Conservation (phyloP, 2,329 filamentous ascomycete species). For the Clarireedia hainanense region DNA sequence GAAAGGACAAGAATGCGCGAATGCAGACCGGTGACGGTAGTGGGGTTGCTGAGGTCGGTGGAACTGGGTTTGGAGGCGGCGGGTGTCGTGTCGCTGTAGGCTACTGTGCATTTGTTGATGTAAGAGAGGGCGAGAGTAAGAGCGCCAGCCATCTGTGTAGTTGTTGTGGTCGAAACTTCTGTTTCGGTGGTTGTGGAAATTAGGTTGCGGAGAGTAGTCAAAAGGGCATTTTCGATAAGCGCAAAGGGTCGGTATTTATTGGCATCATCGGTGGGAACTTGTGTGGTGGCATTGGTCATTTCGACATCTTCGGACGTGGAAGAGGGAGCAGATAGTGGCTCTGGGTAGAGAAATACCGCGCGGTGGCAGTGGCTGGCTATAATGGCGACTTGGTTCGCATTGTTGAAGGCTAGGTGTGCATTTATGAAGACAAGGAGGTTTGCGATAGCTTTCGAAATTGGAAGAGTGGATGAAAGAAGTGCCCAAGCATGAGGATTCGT, state of each 20-base stretch:
- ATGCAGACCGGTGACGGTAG: conserved; percentile 46
- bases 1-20: conserved; percentile 84
- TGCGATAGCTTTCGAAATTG: conserved; percentile 77
- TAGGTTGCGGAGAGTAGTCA: conserved; percentile 65
- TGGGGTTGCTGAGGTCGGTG: conserved; percentile 15
- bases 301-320: conserved; percentile 41
- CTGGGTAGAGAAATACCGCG: conserved; percentile 83
- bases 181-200: conserved; percentile 58
- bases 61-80: conserved; percentile 23
- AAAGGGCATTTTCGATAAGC: conserved; percentile 73
- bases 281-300: conserved; percentile 42
- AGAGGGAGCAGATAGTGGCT: conserved; percentile 34
- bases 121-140: conserved; percentile 82
- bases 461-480: conserved; percentile 62
- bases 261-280: conserved; percentile 35
- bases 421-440: conserved; percentile 95
- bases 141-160: conserved; percentile 84
- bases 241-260: conserved; percentile 95
- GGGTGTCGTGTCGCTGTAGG: conserved; percentile 31
- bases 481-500: conserved; percentile 96
- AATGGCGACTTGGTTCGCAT: conserved; percentile 85
- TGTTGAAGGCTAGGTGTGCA: conserved; percentile 88
- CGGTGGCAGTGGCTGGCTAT: conserved; percentile 83
- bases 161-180: conserved; percentile 60
- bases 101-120: conserved; percentile 61